Conservation (phyloP, 306 rosid species). For the Ziziphus jujuba region DNA sequence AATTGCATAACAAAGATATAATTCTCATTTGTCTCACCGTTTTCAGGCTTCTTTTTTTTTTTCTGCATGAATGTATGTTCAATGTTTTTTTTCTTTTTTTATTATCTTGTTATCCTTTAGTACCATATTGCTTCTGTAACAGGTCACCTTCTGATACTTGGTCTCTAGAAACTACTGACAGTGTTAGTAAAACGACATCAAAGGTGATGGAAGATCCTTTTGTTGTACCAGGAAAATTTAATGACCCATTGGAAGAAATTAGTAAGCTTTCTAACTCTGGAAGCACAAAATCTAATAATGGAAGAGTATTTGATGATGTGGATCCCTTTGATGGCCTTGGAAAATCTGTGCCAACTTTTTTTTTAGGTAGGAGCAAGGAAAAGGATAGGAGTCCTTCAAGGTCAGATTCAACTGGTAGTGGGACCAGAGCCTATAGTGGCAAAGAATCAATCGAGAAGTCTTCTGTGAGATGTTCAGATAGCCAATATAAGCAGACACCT, state of each 20-base stretch:
- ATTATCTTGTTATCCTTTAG: neutral
- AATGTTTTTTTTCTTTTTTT: neutral
- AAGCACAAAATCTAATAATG: slow-evolving; percentile 54
- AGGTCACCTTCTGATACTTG: slow-evolving; percentile 65
- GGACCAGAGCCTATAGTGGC: slow-evolving; percentile 36
- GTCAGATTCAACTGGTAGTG: slow-evolving; percentile 42
- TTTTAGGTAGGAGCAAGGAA: slow-evolving; percentile 57
- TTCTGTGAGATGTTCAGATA: slow-evolving; percentile 57
- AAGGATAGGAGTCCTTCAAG: slow-evolving; percentile 55
- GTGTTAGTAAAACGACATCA: slow-evolving; percentile 53
- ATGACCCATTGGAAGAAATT: slow-evolving; percentile 76
- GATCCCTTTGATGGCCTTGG: slow-evolving; percentile 93
- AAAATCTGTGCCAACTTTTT: slow-evolving; percentile 71
- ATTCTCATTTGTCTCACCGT: neutral
- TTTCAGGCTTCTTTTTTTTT: neutral
- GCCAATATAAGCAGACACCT: slow-evolving; percentile 50
- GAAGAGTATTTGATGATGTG: slow-evolving; percentile 54
- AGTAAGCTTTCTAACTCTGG: slow-evolving; percentile 61
- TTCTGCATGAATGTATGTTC: neutral
- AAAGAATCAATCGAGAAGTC: slow-evolving; percentile 55
- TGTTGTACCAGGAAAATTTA: slow-evolving; percentile 50
- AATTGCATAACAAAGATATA: neutral
- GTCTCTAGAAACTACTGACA: slow-evolving; percentile 57
- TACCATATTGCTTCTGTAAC: slow-evolving; percentile 35
- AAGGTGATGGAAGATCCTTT: slow-evolving; percentile 61